phyloP scores from a whole-genome alignment of 225 moss, liverwort and hornwort genomes.

The Anthoceros angustus region DNA sequence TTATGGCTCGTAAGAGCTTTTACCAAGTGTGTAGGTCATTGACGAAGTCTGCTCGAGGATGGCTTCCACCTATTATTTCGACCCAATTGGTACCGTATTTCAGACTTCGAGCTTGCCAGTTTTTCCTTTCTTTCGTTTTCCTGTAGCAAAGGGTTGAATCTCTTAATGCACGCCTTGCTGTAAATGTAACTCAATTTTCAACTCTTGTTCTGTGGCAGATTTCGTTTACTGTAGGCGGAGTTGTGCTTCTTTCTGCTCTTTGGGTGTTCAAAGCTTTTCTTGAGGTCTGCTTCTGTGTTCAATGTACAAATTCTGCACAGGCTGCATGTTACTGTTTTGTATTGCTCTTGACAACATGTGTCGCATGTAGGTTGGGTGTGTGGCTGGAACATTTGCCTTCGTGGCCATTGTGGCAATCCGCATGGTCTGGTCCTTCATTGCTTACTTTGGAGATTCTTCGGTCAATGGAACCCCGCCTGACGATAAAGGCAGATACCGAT shows the following conservation, averaged over 20 bases:
- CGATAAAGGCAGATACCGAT: conserved; percentile 2
- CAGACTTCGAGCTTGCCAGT: too few relatives aligned
- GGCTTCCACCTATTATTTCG: conserved; percentile 2
- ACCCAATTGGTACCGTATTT: not conserved
- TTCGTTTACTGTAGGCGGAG: conserved; percentile 3
- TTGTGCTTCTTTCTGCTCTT: not conserved
- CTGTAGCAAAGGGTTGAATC: not conserved
- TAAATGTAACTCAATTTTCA: not conserved
- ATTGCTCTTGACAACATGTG: not conserved
- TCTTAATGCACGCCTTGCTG: not conserved
- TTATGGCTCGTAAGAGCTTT: not conserved
- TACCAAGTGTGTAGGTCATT: not conserved
- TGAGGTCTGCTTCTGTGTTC: not conserved
- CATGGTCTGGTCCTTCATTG: not conserved
- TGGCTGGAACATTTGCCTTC: not conserved
- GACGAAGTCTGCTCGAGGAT: not conserved
- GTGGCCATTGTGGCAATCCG: conserved; percentile 4
- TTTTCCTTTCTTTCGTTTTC: not conserved
- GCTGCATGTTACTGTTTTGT: not conserved
- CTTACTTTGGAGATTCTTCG: not conserved
- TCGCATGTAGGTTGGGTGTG: not conserved
- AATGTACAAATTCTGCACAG: not conserved
- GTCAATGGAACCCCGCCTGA: not conserved
- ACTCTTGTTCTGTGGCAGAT: not conserved
- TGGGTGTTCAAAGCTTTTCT: not conserved